Percentiles rank a stretch among this genome's conserved stretches.
Conservation (phyloP, 768 basidiomycete species). For the Agrocybe praecox region DNA sequence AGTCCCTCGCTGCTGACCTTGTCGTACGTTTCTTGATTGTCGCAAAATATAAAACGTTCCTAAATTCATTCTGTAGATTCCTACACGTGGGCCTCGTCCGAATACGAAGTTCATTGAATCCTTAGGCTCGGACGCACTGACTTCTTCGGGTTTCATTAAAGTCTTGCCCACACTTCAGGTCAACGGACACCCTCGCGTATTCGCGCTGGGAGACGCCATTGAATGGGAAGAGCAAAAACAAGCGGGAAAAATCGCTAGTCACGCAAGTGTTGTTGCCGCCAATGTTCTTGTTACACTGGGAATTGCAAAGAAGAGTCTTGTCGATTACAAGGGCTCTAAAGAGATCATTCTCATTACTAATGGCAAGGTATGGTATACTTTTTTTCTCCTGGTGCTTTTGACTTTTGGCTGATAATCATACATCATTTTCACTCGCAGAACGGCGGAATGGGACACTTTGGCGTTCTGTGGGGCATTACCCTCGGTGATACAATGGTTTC, state of each 20-base stretch:
- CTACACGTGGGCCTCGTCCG: constrained; percentile 42
- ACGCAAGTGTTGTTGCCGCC: constrained; percentile 46
- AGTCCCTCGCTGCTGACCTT: constrained; percentile 53
- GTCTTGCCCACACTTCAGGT: constrained; percentile 63
- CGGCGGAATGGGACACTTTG: constrained; percentile 43
- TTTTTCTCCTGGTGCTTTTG: not conserved
- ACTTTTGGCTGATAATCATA: not conserved
- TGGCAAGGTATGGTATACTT: constrained; percentile 49
- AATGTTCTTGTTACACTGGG: constrained; percentile 52
- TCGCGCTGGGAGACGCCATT: constrained; percentile 67
- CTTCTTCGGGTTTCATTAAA: constrained; percentile 42
- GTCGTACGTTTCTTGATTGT: constrained; percentile 45
- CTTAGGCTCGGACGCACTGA: constrained; percentile 39
- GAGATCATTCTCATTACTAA: constrained; percentile 61
- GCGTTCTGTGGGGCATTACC: constrained; percentile 48
- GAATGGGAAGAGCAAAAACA: constrained; percentile 69
- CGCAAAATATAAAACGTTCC: not conserved
- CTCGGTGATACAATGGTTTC: constrained; percentile 45
- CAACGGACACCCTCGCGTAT: constrained; percentile 49
- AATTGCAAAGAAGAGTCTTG: constrained; percentile 17
- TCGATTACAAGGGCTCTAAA: constrained; percentile 45
- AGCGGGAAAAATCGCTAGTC: constrained; percentile 43
- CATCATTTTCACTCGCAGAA: constrained; percentile 28
- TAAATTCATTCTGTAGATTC: constrained; percentile 24
- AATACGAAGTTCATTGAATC: constrained; percentile 55